Base-by-base conservation (phyloP, 2,329 filamentous ascomycete species). In the Botrytis fabae region DNA sequence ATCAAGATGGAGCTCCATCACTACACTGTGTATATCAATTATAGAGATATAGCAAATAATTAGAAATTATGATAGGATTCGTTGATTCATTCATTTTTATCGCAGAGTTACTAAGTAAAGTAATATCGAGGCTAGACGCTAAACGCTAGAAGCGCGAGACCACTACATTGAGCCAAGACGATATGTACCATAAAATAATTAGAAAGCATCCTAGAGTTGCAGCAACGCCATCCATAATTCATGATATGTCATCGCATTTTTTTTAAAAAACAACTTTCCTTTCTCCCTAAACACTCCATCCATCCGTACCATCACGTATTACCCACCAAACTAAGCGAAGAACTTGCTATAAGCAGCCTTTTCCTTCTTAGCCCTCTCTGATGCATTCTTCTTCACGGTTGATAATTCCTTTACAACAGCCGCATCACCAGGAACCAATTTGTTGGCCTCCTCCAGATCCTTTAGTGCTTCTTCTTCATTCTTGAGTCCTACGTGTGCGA, bases 271-370 rank as follows among this genome's bases (percentile, higher is more conserved):
- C n/a, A 48, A 20, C 35, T 32, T 68, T 28, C 25, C 44, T 38
- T 5, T 20, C 42, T 44, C 40, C 48, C 38, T 38, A 38, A 46
- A 51, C 48, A 7, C 16, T 63, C 32, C 32, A 62, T 68, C 20
- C 28, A 42, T 69, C 28, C 60, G 22, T 60, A 62, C n/a, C 62
- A 72, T 69, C 22, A 35, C 8, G 32, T 25, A n/a, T 12, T 48
- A 51, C 12, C 40, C n/a, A 14, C 42, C 10, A n/a, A 14, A 40
- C 78, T 73, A 81, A 42, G 77, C 73, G 72, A 98, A 98, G 84
- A 97, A 96, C 85, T 97, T 98, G 85, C 92, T 93, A 82, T 95
- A 97, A 9, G 91, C 92, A 78, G 93, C 93, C 88, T 95, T 97
- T 86, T 98, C 93, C 89, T 95, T 97, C 81, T 92, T 92, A 75